phyloP scores from a whole-genome alignment of 129 eudicot species.

The Artemisia annua region DNA sequence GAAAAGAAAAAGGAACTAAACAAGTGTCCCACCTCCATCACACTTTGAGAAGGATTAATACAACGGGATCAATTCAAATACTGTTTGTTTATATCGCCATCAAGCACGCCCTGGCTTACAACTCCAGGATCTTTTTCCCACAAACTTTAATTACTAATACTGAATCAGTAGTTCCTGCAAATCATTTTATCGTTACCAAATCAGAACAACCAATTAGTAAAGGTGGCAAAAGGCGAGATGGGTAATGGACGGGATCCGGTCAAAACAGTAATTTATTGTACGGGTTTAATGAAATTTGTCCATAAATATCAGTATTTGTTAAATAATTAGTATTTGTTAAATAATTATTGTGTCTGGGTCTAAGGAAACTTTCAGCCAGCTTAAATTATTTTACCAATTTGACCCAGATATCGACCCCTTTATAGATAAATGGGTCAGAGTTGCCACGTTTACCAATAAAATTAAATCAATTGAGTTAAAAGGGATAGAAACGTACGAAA shows the following conservation, averaged over 20 bases:
- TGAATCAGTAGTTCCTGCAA: constrained; percentile 39
- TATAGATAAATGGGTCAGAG: neutral
- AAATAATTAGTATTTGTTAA: too few relatives aligned
- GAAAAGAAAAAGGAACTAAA: constrained; percentile 15
- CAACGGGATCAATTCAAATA: constrained; percentile 31
- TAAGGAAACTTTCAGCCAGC: too few relatives aligned
- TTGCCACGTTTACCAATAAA: too few relatives aligned
- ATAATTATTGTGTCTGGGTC: too few relatives aligned
- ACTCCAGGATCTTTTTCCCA: constrained; percentile 35
- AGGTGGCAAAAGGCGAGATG: too few relatives aligned
- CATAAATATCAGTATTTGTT: too few relatives aligned
- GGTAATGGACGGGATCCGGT: too few relatives aligned
- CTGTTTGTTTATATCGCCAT: constrained; percentile 15
- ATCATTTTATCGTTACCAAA: neutral
- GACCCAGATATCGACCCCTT: too few relatives aligned
- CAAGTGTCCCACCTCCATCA: constrained; percentile 38
- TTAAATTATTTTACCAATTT: too few relatives aligned
- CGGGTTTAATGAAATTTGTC: too few relatives aligned
- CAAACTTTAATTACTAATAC: constrained; percentile 40
- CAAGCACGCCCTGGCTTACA: constrained; percentile 13
- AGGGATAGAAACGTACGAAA: constrained; percentile 34
- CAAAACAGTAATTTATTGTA: too few relatives aligned
- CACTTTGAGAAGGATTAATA: constrained; percentile 44
- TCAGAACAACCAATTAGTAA: neutral
- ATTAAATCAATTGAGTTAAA: neutral